Base-by-base conservation (phyloP, 169 alveolate species). In the Toxoplasma gondii region DNA sequence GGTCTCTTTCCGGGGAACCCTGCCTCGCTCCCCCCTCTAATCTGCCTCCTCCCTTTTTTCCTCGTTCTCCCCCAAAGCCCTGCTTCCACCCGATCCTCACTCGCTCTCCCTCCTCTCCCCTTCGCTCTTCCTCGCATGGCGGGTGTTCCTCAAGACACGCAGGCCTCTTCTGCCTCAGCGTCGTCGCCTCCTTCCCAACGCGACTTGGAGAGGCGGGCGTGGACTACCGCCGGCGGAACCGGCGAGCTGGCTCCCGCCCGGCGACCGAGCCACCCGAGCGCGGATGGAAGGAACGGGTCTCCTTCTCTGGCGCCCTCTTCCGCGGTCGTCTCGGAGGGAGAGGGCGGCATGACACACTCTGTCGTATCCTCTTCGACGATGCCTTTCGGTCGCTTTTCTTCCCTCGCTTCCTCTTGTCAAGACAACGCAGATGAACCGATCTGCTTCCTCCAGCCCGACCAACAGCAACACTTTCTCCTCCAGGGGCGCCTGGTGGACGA, bases 401-500 rank as follows among this genome's bases (percentile, higher is more conserved):
- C n/a, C 74, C 74, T 64, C 29, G 7, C 74, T 64, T 64, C 29
- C n/a, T 4, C 74, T 4, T 64, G n/a, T 49, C 58, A 49, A 49
- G 58, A 49, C 58, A 49, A 12, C 12, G 74, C 29, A 64, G 74
- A 1, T 31, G 74, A n/a, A n/a, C n/a, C 74, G n/a, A 31, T 10
- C 34, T 64, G 74, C 74, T 64, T 64, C 29, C 90, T 82, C 16
- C 64, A 82, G 90, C 90, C 38, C 1, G 90, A 82, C 24, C 69
- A 82, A 22, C 53, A 39, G 67, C 90, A 82, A 67, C 90, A 82
- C 54, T 41, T 43, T 10, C 29, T 82, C 10, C 44, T 82, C 12
- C 90, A 82, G 41, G 90, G 90, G 64, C 90, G 90, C 41, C 90
- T 82, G 31, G 67, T 82, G 36, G 90, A 82, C 41, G 90, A 82